Base-by-base conservation (phyloP, 345 rosid genomes). In the Eucalyptus pauciflora region DNA sequence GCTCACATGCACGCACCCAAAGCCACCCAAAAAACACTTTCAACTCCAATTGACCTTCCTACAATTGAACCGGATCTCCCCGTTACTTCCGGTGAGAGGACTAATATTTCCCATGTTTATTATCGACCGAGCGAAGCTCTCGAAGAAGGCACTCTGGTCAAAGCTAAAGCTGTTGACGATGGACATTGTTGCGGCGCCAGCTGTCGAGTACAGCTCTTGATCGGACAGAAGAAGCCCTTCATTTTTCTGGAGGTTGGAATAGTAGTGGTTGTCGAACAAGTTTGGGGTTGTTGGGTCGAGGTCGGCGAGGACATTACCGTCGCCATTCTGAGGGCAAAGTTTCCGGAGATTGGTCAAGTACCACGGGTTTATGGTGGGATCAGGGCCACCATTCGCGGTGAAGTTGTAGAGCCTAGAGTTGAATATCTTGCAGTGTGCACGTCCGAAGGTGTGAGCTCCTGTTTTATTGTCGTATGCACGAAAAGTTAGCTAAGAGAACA, bases 401-500 rank as follows among this genome's bases (percentile, higher is more conserved):
- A 94, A 94, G 88, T 94, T 90, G 93, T 91, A 94, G 37, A 94
- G 92, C 45, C 95, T 87, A 92, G 25, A 50, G 90, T 87, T 90
- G 94, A 94, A 90, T 24, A 87, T 0, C 31, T 87, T 86, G 87
- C 95, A 94, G 46, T 90, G 93, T 1, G 93, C 94, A 4, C 93
- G 91, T 43, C 94, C 95, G n/a, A 94, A 93, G 4, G 95, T 93
- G 71, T 94, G 95, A 7, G 94, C 94, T 4, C 94, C 95, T 91
- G n/a, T 64, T 64, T 64, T 50, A 50, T 15, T 27, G 33, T 52
- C 16, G 60, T 71, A 87, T 29, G 14, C 41, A n/a, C 9, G 48
- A 48, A 37, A 41, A 33, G 48, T 64, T 7, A 7, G 76, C 76
- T 13, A 64, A 64, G 20, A 64, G 76, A 64, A n/a, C 37, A 64